Conservation (phyloP, 1,139 yeast species). For the Pichia sp. region DNA sequence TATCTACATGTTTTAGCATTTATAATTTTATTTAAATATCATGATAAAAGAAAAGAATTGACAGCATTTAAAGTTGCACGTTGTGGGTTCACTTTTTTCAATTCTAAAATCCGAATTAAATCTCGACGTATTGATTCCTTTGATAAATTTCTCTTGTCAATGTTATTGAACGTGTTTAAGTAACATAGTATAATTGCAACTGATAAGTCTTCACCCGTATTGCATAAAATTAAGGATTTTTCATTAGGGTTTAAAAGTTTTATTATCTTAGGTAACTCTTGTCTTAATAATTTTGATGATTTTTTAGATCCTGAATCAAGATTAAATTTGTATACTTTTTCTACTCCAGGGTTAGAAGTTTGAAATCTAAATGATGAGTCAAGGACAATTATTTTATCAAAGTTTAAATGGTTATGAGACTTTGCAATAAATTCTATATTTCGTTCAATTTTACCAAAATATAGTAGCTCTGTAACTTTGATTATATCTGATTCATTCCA, state of each 20-base stretch:
- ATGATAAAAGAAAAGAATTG: constrained; percentile 24
- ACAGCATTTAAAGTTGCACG: constrained; percentile 60
- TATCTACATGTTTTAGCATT: too few species aligned
- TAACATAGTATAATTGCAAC: constrained; percentile 53
- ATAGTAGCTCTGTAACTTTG: constrained; percentile 7
- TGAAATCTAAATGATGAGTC: constrained; percentile 11
- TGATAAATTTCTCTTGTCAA: constrained; percentile 13
- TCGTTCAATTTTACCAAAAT: constrained; percentile 16
- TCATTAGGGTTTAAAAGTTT: constrained; percentile 19
- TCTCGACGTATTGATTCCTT: constrained; percentile 56
- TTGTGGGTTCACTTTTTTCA: constrained; percentile 60
- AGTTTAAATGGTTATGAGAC: constrained; percentile 1
- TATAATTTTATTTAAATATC: too few species aligned
- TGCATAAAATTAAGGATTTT: constrained; percentile 46
- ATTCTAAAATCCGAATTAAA: constrained; percentile 44
- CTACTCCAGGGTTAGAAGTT: neutral
- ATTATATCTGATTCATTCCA: constrained; percentile 3
- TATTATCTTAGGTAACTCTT: constrained; percentile 16
- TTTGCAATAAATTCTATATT: neutral
- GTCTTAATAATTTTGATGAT: constrained; percentile 49
- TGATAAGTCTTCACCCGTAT: constrained; percentile 60
- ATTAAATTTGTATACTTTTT: constrained; percentile 5
- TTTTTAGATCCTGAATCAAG: constrained; percentile 44
- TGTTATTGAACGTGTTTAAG: constrained; percentile 22
- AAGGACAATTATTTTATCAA: constrained; percentile 18